Evolutionary conservation across 345 rosid genomes (phyloP).

Genomic region (Syzygium grande): DNA sequence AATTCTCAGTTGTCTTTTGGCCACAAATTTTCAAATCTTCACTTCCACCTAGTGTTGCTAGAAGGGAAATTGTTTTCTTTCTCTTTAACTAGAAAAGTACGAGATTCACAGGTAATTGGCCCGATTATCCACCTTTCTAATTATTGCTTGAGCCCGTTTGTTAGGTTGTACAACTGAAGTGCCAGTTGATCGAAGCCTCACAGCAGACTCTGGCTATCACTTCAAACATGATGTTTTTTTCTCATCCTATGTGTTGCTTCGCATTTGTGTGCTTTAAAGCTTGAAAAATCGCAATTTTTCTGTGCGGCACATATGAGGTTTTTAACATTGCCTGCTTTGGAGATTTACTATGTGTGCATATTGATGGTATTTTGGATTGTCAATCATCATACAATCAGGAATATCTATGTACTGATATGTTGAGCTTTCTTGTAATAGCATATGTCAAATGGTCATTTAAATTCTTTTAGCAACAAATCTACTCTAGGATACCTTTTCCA

Average conservation of each 20-base stretch:
- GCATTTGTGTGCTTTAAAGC: not conserved
- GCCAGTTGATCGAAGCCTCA: not conserved
- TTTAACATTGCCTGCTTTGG: not conserved
- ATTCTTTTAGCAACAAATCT: not conserved
- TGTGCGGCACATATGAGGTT: not conserved
- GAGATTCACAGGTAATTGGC: not conserved
- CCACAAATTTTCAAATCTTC: not conserved
- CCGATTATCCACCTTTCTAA: not conserved
- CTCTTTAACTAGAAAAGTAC: not conserved
- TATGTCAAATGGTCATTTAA: not conserved
- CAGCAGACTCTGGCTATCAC: not conserved
- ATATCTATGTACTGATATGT: not conserved
- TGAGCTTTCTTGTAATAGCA: not conserved
- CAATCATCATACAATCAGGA: not conserved
- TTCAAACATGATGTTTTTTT: not conserved
- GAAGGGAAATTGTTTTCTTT: not conserved
- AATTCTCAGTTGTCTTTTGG: not conserved
- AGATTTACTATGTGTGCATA: not conserved
- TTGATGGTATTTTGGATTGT: not conserved
- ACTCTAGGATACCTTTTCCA: not conserved
- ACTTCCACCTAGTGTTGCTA: not conserved
- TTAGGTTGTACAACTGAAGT: not conserved
- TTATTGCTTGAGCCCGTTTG: not conserved
- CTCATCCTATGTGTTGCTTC: not conserved
- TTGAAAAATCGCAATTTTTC: not conserved